Conservation (phyloP, 108 stramenopile species). For the Nitzschia putrida region DNA sequence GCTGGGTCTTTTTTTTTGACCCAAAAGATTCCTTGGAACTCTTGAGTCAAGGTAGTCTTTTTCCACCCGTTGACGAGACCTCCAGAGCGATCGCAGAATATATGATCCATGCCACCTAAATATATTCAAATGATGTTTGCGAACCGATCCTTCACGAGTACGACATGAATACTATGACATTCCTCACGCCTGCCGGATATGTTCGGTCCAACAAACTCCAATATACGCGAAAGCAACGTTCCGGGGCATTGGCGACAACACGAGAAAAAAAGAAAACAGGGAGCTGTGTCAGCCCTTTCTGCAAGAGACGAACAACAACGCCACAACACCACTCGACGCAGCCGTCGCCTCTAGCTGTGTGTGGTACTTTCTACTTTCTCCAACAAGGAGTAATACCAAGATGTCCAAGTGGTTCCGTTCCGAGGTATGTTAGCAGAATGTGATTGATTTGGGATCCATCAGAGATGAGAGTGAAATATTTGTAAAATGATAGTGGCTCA, state of each 20-base stretch:
- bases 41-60: too few species aligned
- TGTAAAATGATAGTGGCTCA: too few species aligned
- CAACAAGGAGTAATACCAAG: conserved; percentile 19
- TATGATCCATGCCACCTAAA: background rate
- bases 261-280: background rate
- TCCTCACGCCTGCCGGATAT: too few species aligned
- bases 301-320: background rate
- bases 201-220: too few species aligned
- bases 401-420: conserved; percentile 99
- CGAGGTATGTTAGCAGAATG: conserved; percentile 34
- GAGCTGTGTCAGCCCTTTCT: too few species aligned
- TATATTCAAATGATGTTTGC: too few species aligned
- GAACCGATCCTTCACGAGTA: too few species aligned
- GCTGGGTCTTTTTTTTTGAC: too few species aligned
- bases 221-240: background rate
- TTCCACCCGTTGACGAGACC: too few species aligned
- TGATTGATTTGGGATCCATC: background rate
- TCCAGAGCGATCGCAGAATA: background rate
- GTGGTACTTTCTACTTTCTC: background rate
- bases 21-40: too few species aligned
- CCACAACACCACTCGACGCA: background rate
- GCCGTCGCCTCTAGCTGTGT: background rate
- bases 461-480: too few species aligned
- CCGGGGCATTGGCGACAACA: conserved; percentile 7
- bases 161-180: too few species aligned